Conservation (phyloP, 306 rosid genomes). For the Coriaria nepalensis region DNA sequence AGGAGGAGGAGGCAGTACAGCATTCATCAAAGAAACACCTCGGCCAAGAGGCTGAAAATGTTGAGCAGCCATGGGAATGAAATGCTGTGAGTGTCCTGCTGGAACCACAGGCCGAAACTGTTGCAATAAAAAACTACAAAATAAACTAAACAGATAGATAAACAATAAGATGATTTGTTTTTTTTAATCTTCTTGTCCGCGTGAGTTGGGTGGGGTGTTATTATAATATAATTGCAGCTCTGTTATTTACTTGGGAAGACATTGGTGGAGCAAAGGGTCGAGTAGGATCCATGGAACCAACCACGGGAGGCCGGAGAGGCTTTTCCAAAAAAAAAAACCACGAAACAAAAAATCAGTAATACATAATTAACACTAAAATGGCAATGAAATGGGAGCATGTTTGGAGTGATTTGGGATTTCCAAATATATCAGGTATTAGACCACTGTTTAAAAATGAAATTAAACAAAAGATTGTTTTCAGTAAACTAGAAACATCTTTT, state of each 20-base stretch:
- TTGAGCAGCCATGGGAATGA: conserved; percentile 52
- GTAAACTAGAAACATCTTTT: too few relatives aligned
- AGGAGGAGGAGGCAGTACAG: conserved; percentile 64
- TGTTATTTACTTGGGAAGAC: conserved; percentile 56
- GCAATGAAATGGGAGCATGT: neutral
- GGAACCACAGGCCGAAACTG: conserved; percentile 73
- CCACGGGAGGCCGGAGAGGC: conserved; percentile 67
- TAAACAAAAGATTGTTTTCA: neutral
- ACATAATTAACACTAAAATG: neutral
- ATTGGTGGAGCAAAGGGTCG: conserved; percentile 46
- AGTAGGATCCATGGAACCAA: conserved; percentile 65
- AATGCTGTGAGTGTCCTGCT: conserved; percentile 53
- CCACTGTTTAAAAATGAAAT: neutral
- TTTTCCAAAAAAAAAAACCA: conserved; percentile 14
- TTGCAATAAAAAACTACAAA: conserved; percentile 6
- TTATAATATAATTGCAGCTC: too few relatives aligned
- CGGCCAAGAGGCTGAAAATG: conserved; percentile 64
- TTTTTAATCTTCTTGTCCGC: too few relatives aligned
- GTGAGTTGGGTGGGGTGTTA: too few relatives aligned
- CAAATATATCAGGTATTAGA: neutral
- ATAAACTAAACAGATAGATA: too few relatives aligned
- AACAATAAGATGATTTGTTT: too few relatives aligned
- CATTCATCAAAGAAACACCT: conserved; percentile 53
- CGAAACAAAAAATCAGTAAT: conserved; percentile 1
- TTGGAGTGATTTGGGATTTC: too few relatives aligned